phyloP scores from a whole-genome alignment of 306 rosid genomes.

The Rosa persica region DNA sequence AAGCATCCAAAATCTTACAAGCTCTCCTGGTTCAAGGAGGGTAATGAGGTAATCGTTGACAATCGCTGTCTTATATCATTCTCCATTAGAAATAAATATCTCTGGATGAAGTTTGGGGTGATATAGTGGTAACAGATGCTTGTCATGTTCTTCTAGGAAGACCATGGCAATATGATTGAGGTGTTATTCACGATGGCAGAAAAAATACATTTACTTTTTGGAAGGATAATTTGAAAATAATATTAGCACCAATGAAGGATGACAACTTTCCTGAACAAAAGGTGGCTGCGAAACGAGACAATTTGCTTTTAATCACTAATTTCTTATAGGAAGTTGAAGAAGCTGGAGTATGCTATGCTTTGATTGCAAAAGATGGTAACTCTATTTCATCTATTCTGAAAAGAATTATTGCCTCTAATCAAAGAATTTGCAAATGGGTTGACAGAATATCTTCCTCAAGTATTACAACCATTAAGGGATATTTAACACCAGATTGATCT shows the following conservation, averaged over 20 bases:
- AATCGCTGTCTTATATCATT: neutral
- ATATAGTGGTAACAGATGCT: neutral
- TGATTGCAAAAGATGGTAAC: neutral
- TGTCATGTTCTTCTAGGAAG: neutral
- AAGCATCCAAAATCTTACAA: neutral
- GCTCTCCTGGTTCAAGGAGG: neutral
- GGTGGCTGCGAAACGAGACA: neutral
- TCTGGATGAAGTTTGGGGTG: neutral
- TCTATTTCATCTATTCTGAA: neutral
- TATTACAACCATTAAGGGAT: neutral
- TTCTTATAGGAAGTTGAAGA: neutral
- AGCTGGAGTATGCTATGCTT: neutral
- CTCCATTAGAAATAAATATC: neutral
- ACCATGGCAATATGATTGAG: neutral
- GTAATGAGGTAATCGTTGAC: neutral
- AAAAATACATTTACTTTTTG: neutral
- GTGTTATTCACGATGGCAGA: neutral
- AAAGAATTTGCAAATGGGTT: neutral
- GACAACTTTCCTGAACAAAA: neutral
- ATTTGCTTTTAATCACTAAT: neutral
- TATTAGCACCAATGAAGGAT: neutral
- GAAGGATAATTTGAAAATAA: neutral
- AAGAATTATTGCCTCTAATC: neutral
- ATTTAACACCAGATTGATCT: neutral
- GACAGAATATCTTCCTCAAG: neutral